Base-by-base conservation (phyloP, 2,329 filamentous ascomycete genomes). In the Clonostachys rosea region DNA sequence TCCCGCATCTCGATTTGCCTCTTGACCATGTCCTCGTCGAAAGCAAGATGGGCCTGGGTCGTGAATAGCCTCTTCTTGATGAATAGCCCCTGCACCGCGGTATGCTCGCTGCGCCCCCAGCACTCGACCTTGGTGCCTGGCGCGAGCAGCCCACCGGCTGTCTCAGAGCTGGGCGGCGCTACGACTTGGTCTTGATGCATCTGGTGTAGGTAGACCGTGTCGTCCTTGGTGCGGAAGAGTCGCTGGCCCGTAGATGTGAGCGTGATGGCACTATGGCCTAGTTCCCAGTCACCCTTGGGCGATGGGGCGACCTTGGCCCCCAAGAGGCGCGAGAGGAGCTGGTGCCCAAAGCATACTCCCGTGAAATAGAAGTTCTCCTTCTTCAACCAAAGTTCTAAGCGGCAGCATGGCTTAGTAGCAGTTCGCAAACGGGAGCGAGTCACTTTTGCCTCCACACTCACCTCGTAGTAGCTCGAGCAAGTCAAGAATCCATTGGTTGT, bases 291-390 rank as follows among this genome's bases (percentile, higher is more conserved):
- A 8, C 84, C 83, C 16, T 70, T 65, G 13, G 83, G 77, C 52
- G 81, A 84, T 33, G 82, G 73, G 14, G 74, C 83, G 3, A 91
- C 84, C 52, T 79, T 78, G n/a, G 72, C 78, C 6, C 83, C 87
- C 48, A 90, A 63, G 2, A 88, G 85, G 33, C 89, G 76, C 2
- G 81, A 84, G 34, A 94, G 71, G 52, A 94, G 83, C 64, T 92
- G 89, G 58, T 92, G 89, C 6, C 89, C 89, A 61, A 91, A 91
- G 63, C 89, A 94, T 10, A 91, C 81, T 3, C 88, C 88, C 16
- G 91, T 79, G 34, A 91, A 67, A 34, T 72, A 71, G 42, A 81
- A 74, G 17, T 76, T 69, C 2, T 76, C 75, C 3, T 74, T 66
- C 6, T 65, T 59, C 7, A 60, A 58, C 77, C 76, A 83, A 5